Percentiles rank a stretch among this genome's conserved stretches.
These are phyloP conservation scores for Olyra latifolia DNA, from an alignment of 176 grass and related monocot genomes.

Conservation along the genomic window DNA sequence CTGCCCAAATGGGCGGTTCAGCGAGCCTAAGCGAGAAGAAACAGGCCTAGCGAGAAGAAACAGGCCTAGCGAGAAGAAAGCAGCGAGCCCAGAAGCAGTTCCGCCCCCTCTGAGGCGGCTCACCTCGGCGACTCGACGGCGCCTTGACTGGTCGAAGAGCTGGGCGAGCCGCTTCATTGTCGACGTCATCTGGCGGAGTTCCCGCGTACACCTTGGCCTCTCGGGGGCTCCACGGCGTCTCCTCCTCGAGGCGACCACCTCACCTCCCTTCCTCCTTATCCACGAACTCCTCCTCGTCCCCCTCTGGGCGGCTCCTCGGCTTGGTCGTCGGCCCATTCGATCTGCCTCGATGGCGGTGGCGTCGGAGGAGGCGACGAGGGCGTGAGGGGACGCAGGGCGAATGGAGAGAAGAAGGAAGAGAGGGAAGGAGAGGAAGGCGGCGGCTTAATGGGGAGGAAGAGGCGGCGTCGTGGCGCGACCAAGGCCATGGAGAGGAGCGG, in stretches of 20 bases:
- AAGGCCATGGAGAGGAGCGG: slow-evolving; percentile 43
- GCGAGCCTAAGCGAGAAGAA: too few relatives aligned
- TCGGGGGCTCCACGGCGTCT: slow-evolving; percentile 35
- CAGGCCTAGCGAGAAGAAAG: too few relatives aligned
- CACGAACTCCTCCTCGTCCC: slow-evolving; percentile 35
- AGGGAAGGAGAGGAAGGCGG: slow-evolving; percentile 26
- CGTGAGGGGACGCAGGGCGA: slow-evolving; percentile 37
- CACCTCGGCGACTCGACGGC: slow-evolving; percentile 90
- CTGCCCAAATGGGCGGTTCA: too few relatives aligned
- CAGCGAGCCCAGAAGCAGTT: too few relatives aligned
- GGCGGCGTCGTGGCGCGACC: slow-evolving; percentile 18
- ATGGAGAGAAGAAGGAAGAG: slow-evolving; percentile 45
- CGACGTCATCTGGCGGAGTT: slow-evolving; percentile 65
- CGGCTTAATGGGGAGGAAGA: slow-evolving; percentile 28
- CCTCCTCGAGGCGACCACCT: neutral
- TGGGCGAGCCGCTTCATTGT: slow-evolving; percentile 68
- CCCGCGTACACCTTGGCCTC: slow-evolving; percentile 68
- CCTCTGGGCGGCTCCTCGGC: slow-evolving; percentile 30
- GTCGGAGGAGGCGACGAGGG: slow-evolving; percentile 43
- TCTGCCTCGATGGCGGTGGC: slow-evolving; percentile 32
- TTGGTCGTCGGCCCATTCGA: slow-evolving; percentile 38
- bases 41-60: too few relatives aligned
- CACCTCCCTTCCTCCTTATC: neutral
- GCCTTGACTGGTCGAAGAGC: slow-evolving; percentile 80
- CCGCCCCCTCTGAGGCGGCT: too few relatives aligned